Base-by-base conservation (phyloP, 371 early-diverging fungal species). In the Syncephalastrum racemosum region DNA sequence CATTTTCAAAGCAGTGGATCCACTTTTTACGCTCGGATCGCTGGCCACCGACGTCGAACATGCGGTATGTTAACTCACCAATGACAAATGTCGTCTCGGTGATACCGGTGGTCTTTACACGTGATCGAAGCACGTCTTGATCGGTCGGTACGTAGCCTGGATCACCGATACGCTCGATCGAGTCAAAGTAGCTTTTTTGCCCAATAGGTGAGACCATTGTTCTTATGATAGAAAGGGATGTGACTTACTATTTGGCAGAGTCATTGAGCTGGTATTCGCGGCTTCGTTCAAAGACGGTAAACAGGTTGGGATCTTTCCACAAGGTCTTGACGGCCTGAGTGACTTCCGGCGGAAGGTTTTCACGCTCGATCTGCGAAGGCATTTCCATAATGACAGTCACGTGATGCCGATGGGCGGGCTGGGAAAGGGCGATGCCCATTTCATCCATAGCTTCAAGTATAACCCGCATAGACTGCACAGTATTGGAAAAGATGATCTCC, bases 41-140 rank as follows among this genome's bases (percentile, higher is more conserved):
- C 77, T 95, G 95, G 25, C 95, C 95, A 53, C 95, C 93, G 19
- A 95, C 95, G 71, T 95, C 95, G 66, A 92, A 87, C 92, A 95
- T 91, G 44, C 90, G 76, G 64, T 90, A 90, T 18, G 91, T 91
- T 51, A 93, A 67, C 49, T 92, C 89, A 4, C 90, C 91, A 57
- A 93, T 86, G 47, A 81, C 59, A 79, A 95, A 95, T 12, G 82
- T 84, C 5, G 91, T 91, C 65, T 95, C 96, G 16, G 83, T 88
- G 56, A 92, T 90, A 43, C 92, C 92, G 3, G 93, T 90, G n/a
- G 92, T 87, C 71, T 90, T 90, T 61, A 91, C 90, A 24, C 92
- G 88, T 40, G 91, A 87, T 31, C 90, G 81, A 40, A 92, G 76
- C 24, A 92, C 87, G 59, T 92, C 92, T 71, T 95, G 94, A 71